Percentiles rank a stretch among this genome's conserved stretches.
These are phyloP conservation scores for Silene vulgaris DNA, from an alignment of 179 eudicot species.

Conservation along the genomic window DNA sequence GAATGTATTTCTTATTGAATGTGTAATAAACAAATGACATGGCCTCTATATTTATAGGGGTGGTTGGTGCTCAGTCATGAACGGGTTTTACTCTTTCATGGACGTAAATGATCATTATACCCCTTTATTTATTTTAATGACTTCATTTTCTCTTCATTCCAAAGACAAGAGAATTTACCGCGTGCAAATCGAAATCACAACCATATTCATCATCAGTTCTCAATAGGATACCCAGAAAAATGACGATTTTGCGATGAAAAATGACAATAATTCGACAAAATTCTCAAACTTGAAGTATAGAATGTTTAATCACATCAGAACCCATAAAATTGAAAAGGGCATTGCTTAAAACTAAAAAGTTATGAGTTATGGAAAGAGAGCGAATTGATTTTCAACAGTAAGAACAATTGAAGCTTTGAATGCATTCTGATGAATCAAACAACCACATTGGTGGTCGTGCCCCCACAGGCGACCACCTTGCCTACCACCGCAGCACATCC, in stretches of 20 bases:
- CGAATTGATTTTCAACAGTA: slow-evolving; percentile 38
- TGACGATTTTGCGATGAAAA: slow-evolving; percentile 17
- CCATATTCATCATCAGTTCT: slow-evolving; percentile 98
- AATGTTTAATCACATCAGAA: slow-evolving; percentile 16
- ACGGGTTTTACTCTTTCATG: no score
- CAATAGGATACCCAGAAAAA: slow-evolving; percentile 57
- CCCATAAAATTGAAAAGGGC: slow-evolving; percentile 17
- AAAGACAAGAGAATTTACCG: slow-evolving; percentile 29
- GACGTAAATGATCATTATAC: no score
- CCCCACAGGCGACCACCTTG: no score
- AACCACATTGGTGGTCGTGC: background rate
- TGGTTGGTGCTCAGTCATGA: no score
- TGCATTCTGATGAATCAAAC: slow-evolving; percentile 40
- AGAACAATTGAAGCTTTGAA: slow-evolving; percentile 39
- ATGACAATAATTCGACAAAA: slow-evolving; percentile 18
- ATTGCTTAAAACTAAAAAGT: slow-evolving; percentile 20
- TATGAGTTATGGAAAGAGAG: slow-evolving; percentile 20
- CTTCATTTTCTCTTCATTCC: no score
- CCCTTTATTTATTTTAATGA: no score
- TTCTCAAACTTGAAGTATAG: slow-evolving; percentile 18
- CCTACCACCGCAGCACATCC: no score
- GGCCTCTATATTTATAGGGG: no score
- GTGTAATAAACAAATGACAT: no score
- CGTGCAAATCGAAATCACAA: slow-evolving; percentile 71
- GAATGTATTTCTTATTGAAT: no score